phyloP scores from a whole-genome alignment of 805 yeast species.

The Teunomyces atbi region DNA sequence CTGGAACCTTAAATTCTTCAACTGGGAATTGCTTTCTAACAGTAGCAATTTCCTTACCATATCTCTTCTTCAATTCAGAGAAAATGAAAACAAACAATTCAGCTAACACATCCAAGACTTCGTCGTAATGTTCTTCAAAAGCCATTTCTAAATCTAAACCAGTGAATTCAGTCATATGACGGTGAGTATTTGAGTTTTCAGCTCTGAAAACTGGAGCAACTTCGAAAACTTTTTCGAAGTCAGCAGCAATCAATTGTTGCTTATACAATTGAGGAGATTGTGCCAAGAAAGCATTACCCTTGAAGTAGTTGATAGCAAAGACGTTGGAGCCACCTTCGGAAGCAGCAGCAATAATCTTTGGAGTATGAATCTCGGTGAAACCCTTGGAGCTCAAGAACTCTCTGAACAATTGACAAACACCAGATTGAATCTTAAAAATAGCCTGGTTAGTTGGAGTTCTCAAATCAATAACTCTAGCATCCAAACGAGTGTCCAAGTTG shows the following conservation, averaged over 20 bases:
- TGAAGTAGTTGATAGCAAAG: slow-evolving; percentile 90
- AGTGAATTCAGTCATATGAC: slow-evolving; percentile 98
- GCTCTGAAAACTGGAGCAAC: slow-evolving; percentile 98
- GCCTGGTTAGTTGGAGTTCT: slow-evolving; percentile 98
- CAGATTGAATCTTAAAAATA: slow-evolving; percentile 89
- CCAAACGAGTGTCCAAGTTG: slow-evolving; percentile 93
- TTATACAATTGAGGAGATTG: slow-evolving; percentile 98
- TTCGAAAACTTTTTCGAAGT: slow-evolving; percentile 94
- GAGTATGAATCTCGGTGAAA: slow-evolving; percentile 93
- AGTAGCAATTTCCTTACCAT: slow-evolving; percentile 76
- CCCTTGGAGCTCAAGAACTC: slow-evolving; percentile 70
- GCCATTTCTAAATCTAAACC: slow-evolving; percentile 99
- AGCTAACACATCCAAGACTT: slow-evolving; percentile 61
- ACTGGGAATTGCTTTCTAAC: slow-evolving; percentile 96
- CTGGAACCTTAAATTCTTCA: slow-evolving; percentile 94
- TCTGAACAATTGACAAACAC: slow-evolving; percentile 83
- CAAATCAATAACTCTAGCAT: slow-evolving; percentile 91
- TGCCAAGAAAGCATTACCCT: slow-evolving; percentile 88
- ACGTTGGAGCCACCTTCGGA: slow-evolving; percentile 98
- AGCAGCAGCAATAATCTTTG: slow-evolving; percentile 91
- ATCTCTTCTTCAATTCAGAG: slow-evolving; percentile 76
- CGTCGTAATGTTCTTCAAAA: slow-evolving; percentile 97
- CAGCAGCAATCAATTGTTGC: slow-evolving; percentile 97
- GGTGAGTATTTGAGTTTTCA: slow-evolving; percentile 97
- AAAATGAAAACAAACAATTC: slow-evolving; percentile 88